phyloP scores from a whole-genome alignment of 2,329 filamentous ascomycete genomes.

The Sporothrix schenckii region DNA sequence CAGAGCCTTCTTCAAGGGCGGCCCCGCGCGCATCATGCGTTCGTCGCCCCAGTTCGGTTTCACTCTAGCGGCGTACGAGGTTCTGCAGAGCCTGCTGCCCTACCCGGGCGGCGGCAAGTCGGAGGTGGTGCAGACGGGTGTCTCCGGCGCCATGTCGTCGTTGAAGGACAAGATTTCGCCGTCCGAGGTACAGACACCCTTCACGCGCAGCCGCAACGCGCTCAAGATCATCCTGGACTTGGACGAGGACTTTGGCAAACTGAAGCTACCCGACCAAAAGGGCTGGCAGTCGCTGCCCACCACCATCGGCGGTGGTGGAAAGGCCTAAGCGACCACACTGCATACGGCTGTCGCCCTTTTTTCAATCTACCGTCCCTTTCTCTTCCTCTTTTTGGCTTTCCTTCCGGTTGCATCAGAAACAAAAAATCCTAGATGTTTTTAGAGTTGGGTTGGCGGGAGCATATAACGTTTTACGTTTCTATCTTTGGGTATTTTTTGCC shows the following conservation, averaged over 20 bases:
- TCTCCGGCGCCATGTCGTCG: slow-evolving; percentile 56
- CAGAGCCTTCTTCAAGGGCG: slow-evolving; percentile 97
- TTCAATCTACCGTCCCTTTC: background rate
- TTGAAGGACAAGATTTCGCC: slow-evolving; percentile 21
- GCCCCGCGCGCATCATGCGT: slow-evolving; percentile 89
- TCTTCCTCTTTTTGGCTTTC: slow-evolving; percentile 11
- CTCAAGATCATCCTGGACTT: slow-evolving; percentile 94
- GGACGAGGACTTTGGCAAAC: slow-evolving; percentile 86
- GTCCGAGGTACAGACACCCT: slow-evolving; percentile 50
- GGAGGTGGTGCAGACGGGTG: slow-evolving; percentile 58
- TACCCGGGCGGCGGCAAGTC: slow-evolving; percentile 67
- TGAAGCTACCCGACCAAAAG: slow-evolving; percentile 61
- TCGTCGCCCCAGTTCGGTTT: slow-evolving; percentile 98
- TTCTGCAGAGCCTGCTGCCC: slow-evolving; percentile 79
- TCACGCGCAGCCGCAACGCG: slow-evolving; percentile 75
- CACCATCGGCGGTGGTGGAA: slow-evolving; percentile 48
- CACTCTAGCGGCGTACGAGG: slow-evolving; percentile 92
- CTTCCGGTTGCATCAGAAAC: slow-evolving; percentile 25
- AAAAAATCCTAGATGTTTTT: background rate
- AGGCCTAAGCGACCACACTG: background rate
- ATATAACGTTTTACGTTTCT: slow-evolving; percentile 5
- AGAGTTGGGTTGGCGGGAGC: slow-evolving; percentile 25
- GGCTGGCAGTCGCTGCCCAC: slow-evolving; percentile 58
- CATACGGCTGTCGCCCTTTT: background rate
- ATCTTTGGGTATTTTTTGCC: background rate